phyloP scores from a whole-genome alignment of 768 basidiomycete genomes.

The Nidularia pulvinata region DNA sequence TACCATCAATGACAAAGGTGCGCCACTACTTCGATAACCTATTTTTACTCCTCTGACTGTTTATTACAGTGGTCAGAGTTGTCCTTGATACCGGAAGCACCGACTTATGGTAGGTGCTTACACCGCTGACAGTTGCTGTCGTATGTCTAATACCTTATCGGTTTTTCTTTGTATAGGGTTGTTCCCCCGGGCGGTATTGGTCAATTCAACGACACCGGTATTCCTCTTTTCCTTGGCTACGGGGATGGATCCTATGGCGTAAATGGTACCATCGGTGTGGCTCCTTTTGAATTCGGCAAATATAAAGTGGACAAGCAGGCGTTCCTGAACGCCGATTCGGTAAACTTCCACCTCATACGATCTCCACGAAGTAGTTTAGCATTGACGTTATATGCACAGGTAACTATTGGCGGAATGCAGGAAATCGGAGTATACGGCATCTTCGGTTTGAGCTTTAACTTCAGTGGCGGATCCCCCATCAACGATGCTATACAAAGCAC shows the following conservation, averaged over 20 bases:
- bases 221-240: slow-evolving; percentile 21
- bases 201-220: slow-evolving; percentile 25
- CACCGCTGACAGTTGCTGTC: neutral
- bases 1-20: slow-evolving; percentile 20
- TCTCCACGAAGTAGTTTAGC: neutral
- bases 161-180: slow-evolving; percentile 19
- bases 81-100: slow-evolving; percentile 37
- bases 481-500: slow-evolving; percentile 16
- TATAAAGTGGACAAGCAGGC: slow-evolving; percentile 24
- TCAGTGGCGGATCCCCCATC: slow-evolving; percentile 22
- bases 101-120: slow-evolving; percentile 26
- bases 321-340: slow-evolving; percentile 22
- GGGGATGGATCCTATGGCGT: slow-evolving; percentile 33
- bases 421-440: slow-evolving; percentile 26
- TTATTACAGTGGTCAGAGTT: slow-evolving; percentile 18
- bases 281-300: slow-evolving; percentile 25
- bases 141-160: neutral
- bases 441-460: slow-evolving; percentile 31
- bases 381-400: slow-evolving; percentile 6
- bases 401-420: slow-evolving; percentile 7
- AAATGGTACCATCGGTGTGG: slow-evolving; percentile 27
- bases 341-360: neutral
- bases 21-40: neutral
- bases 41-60: neutral
- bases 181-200: slow-evolving; percentile 28